These are phyloP conservation scores for Filosporella fistucella DNA, from an alignment of 495 filamentous ascomycete genomes.

Conservation along the genomic window DNA sequence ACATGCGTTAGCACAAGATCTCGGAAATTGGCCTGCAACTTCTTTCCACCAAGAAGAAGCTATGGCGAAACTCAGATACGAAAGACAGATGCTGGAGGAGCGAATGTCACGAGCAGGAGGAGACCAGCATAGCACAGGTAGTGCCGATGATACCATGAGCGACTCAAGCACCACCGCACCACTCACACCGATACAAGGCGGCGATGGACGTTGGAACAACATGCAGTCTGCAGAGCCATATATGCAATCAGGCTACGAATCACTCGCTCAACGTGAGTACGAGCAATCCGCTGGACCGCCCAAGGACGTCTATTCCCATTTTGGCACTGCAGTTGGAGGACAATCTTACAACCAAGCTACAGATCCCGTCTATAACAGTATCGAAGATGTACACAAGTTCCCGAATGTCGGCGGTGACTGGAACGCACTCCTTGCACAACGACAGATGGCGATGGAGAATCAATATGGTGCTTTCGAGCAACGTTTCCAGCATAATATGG, in stretches of 20 bases:
- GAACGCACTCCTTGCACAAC: slow-evolving; percentile 38
- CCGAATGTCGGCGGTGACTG: slow-evolving; percentile 25
- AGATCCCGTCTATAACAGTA: slow-evolving; percentile 57
- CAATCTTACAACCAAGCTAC: slow-evolving; percentile 47
- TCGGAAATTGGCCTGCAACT: slow-evolving; percentile 36
- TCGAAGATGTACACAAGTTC: slow-evolving; percentile 21
- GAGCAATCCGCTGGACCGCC: slow-evolving; percentile 29
- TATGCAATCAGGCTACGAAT: slow-evolving; percentile 64
- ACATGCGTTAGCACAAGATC: slow-evolving; percentile 31
- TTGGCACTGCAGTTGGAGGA: slow-evolving; percentile 33
- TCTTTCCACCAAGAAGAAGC: slow-evolving; percentile 45
- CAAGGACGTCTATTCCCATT: slow-evolving; percentile 36
- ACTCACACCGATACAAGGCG: slow-evolving; percentile 44
- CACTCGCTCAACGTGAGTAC: slow-evolving; percentile 46
- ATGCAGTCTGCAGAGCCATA: slow-evolving; percentile 53
- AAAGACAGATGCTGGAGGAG: slow-evolving; percentile 35
- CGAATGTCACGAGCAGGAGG: slow-evolving; percentile 18
- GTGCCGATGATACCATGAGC: slow-evolving; percentile 21
- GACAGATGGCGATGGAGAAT: slow-evolving; percentile 48
- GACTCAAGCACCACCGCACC: slow-evolving; percentile 24
- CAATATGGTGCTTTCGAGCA: slow-evolving; percentile 28
- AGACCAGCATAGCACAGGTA: slow-evolving; percentile 26
- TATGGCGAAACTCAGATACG: slow-evolving; percentile 44
- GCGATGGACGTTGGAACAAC: slow-evolving; percentile 43
- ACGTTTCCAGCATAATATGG: slow-evolving; percentile 10